Evolutionary conservation across 139 green algal species (phyloP).

Genomic region (Ettlia oleoabundans): DNA sequence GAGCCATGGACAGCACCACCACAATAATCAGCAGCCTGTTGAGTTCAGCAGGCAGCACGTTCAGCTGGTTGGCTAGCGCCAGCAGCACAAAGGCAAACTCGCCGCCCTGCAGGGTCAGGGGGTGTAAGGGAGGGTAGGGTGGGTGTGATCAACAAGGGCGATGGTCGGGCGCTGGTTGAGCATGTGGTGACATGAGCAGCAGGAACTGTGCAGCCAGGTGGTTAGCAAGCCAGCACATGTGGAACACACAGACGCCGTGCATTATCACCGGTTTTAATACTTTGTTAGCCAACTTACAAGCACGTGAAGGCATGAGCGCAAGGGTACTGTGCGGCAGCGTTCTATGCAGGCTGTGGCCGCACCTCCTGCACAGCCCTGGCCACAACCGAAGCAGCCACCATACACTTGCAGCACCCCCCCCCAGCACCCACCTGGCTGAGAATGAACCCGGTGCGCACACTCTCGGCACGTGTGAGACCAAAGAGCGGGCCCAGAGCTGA

Average conservation of each 20-base stretch:
- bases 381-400: too few relatives aligned
- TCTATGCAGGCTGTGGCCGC: neutral
- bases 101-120: slow-evolving; percentile 81
- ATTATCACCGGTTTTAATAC: too few relatives aligned
- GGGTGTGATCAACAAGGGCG: neutral
- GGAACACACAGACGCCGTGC: too few relatives aligned
- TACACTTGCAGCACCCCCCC: neutral
- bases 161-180: too few relatives aligned
- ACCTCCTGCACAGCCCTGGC: neutral
- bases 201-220: too few relatives aligned
- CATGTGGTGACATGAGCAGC: too few relatives aligned
- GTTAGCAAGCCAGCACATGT: too few relatives aligned
- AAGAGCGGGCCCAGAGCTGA: slow-evolving; percentile 70
- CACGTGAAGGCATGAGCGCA: too few relatives aligned
- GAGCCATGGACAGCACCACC: slow-evolving; percentile 93
- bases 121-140: neutral
- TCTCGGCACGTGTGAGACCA: slow-evolving; percentile 80
- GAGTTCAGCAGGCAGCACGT: slow-evolving; percentile 83
- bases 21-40: slow-evolving; percentile 96
- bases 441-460: slow-evolving; percentile 86
- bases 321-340: too few relatives aligned
- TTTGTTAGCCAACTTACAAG: too few relatives aligned
- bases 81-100: slow-evolving; percentile 99
- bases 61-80: slow-evolving; percentile 79
- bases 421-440: slow-evolving; percentile 54